Base-by-base conservation (phyloP, 106 monocot genomes). In the Dioscorea dumetorum region DNA sequence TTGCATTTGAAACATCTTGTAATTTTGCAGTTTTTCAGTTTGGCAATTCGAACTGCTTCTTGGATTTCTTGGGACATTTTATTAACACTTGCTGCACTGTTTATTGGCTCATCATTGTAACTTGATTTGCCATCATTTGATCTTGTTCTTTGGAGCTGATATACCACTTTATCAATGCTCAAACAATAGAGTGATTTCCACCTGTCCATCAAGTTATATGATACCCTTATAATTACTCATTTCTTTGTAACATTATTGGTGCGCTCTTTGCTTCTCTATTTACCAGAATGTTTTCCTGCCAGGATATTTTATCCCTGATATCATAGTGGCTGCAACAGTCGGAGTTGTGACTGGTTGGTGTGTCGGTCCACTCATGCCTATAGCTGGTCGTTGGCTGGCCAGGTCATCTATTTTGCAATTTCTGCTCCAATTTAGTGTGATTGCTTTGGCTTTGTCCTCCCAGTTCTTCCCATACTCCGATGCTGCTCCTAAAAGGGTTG, bases 231-330 rank as follows among this genome's bases (percentile, higher is more conserved):
- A 19, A 19, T 14, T 18, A 18, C 8, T 19, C 19, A 19, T 54
- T 19, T 54, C 4, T 54, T 54, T 54, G 15, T 16, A 54, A 13
- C 24, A 5, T 22, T 49, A 15, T 49, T 23, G 16, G 4, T 48
- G 50, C 41, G 4, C 41, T 41, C 41, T 10, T 48, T 8, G 1
- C 41, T 48, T 6, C 48, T 51, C 34, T 19, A 33, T 13, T 68
- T 6, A 62, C 35, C 50, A 62, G 12, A 48, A 2, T 58, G 68
- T 3, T 32, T 8, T 31, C 17, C 12, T 76, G 76, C 76, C 87
- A 99, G 97, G 97, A 79, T 90, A 72, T 79, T 99, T 93, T 70
- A 71, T 99, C 58, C 84, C 92, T 4, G 97, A 93, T 87, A 49
- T 85, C 60, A 51, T 87, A 70, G 93, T 99, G 54, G 92, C 93